Evolutionary conservation across 495 filamentous ascomycete species (phyloP), one percentile per base, ranked within the genome.

Genomic region (Penicillium daleae): DNA sequence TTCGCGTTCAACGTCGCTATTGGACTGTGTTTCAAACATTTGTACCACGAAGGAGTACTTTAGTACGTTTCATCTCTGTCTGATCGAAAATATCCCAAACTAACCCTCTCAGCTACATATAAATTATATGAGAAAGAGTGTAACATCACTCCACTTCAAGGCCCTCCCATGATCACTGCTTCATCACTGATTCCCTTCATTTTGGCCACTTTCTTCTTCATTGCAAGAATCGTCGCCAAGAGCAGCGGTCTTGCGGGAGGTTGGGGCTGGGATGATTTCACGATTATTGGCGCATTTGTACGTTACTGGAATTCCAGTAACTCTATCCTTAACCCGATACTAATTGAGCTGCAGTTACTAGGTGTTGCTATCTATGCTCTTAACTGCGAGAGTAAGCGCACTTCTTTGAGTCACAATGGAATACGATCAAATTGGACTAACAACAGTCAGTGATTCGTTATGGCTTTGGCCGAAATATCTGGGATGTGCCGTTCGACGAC

Each of bases 251-350:
- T 76, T 24, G 72, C 63, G 3, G 72, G 74, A 6, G 72, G 70
- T n/a, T 76, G 72, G 74, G 74, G 74, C 21, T 60, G 57, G 44
- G 74, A 76, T 51, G 72, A 76, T 51, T 68, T 60, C 48, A 73
- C 72, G 0, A 68, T 76, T 8, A 72, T 70, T 9, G 31, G 68
- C 8, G 63, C 74, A 48, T 73, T 61, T 55, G 74, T 74, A 46
- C 59, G 68, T 51, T 1, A 46, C 21, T 2, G 31, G 4, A 22
- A 0, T 27, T 32, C 1, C 13, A 12, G 6, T 24, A 12, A 2
- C 17, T 21, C 2, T 4, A 5, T 12, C 12, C 13, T 24, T n/a
- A 7, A 12, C 29, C 0, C 2, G 31, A 21, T 56, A 29, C 61
- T 71, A 44, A 68, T n/a, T 3, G 10, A 3, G 0, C 39, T 10